phyloP scores from a whole-genome alignment of 1,139 yeast species.

The Lodderomyces pseudojiufengensis region DNA sequence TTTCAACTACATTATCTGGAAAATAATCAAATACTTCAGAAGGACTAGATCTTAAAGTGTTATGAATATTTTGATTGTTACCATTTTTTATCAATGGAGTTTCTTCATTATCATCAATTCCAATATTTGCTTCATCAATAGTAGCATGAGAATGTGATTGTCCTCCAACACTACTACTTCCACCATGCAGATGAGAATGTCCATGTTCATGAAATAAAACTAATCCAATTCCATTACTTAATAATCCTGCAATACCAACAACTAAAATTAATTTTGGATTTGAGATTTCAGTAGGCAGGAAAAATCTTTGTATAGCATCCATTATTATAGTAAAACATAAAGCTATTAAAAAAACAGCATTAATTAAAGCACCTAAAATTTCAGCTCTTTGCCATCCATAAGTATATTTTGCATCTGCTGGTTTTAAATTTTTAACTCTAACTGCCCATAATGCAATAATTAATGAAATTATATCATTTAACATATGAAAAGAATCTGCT shows the following conservation, averaged over 20 bases:
- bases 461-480: conserved; percentile 87
- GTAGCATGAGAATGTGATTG: conserved; percentile 23
- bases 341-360: conserved; percentile 89
- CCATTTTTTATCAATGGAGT: conserved; percentile 12
- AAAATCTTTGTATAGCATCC: conserved; percentile 87
- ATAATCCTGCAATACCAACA: conserved; percentile 81
- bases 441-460: conserved; percentile 97
- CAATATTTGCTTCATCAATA: neutral
- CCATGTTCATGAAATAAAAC: conserved; percentile 91
- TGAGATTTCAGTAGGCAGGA: conserved; percentile 73
- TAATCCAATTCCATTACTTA: conserved; percentile 80
- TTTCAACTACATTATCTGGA: conserved; percentile 38
- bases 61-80: too few species aligned
- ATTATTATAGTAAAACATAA: conserved; percentile 87
- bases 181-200: conserved; percentile 54
- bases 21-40: conserved; percentile 31
- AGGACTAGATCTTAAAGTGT: conserved; percentile 18
- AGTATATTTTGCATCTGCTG: conserved; percentile 85
- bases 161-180: conserved; percentile 11
- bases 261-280: conserved; percentile 76
- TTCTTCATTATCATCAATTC: conserved; percentile 10
- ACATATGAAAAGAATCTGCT: conserved; percentile 97
- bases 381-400: conserved; percentile 98
- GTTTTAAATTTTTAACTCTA: conserved; percentile 73
- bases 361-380: conserved; percentile 87